Conservation (phyloP, 768 basidiomycete species). For the Termitomyces sp. region DNA sequence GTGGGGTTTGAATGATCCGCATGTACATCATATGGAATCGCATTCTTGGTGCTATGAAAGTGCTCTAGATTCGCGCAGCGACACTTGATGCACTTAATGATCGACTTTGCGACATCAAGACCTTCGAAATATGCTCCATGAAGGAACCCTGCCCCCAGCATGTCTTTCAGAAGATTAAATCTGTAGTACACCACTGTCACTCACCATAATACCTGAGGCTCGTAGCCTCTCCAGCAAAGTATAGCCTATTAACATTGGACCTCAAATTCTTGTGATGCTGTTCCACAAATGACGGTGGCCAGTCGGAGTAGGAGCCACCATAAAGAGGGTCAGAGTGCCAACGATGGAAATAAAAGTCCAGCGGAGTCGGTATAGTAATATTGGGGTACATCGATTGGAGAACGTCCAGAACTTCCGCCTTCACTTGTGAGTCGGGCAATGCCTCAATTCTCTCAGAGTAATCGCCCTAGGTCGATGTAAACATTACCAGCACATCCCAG, state of each 20-base stretch:
- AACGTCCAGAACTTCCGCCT: conserved; percentile 49
- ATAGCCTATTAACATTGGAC: conserved; percentile 47
- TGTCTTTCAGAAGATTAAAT: not conserved
- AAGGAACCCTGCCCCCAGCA: conserved; percentile 41
- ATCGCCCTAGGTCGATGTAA: conserved; percentile 38
- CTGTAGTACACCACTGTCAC: conserved; percentile 6
- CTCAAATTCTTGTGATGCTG: conserved; percentile 51
- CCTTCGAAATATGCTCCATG: conserved; percentile 60
- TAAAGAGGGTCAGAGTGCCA: conserved; percentile 52
- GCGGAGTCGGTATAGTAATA: conserved; percentile 46
- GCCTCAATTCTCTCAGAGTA: conserved; percentile 55
- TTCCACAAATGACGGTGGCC: conserved; percentile 56
- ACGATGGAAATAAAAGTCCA: conserved; percentile 46
- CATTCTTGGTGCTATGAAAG: conserved; percentile 19
- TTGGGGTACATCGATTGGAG: conserved; percentile 57
- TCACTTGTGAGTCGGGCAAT: conserved; percentile 38
- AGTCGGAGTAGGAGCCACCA: conserved; percentile 64
- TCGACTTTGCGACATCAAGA: conserved; percentile 26
- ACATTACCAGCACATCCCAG: not conserved
- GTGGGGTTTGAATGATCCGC: too few species aligned
- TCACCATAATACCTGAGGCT: conserved; percentile 52
- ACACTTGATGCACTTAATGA: conserved; percentile 36
- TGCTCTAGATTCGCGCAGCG: conserved; percentile 18
- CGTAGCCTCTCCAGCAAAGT: conserved; percentile 62
- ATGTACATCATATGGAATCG: conserved; percentile 20